These are phyloP conservation scores for Phtheirospermum japonicum DNA, from an alignment of 257 asterid genomes.

Conservation along the genomic window DNA sequence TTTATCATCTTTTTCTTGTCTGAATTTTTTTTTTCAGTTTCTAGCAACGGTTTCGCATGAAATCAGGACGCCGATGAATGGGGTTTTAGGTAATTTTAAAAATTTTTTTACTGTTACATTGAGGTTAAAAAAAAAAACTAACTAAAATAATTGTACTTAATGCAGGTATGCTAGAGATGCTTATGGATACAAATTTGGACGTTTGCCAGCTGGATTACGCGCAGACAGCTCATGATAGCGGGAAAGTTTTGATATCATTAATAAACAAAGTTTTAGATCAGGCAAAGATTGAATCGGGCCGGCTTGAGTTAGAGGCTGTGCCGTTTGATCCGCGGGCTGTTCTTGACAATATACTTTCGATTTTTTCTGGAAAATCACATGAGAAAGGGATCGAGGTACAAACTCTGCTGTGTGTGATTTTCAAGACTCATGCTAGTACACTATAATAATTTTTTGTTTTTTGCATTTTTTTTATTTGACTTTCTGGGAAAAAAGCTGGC, in stretches of 20 bases:
- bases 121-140: too few species aligned
- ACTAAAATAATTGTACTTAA: too few species aligned
- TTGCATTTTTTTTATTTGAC: too few species aligned
- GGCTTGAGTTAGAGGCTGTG: conserved; percentile 80
- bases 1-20: conserved; percentile 6
- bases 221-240: conserved; percentile 94
- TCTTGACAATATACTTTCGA: conserved; percentile 76
- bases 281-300: conserved; percentile 88
- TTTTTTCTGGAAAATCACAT: conserved; percentile 85
- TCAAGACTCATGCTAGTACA: too few species aligned
- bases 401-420: conserved; percentile 8
- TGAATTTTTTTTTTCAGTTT: conserved; percentile 47
- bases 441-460: too few species aligned
- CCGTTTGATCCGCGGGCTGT: conserved; percentile 68
- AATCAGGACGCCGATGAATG: conserved; percentile 96
- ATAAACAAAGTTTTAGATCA: conserved; percentile 91
- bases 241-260: conserved; percentile 73
- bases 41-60: conserved; percentile 96
- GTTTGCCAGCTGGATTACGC: conserved; percentile 85
- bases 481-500: conserved; percentile 57
- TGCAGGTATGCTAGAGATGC: conserved; percentile 90
- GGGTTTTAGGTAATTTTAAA: conserved; percentile 74
- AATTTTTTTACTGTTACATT: too few species aligned
- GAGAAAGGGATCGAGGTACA: conserved; percentile 93
- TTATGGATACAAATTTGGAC: conserved; percentile 79